These are phyloP conservation scores for Penicillium rolfsii DNA, from an alignment of 2,329 filamentous ascomycete species.

Conservation along the genomic window DNA sequence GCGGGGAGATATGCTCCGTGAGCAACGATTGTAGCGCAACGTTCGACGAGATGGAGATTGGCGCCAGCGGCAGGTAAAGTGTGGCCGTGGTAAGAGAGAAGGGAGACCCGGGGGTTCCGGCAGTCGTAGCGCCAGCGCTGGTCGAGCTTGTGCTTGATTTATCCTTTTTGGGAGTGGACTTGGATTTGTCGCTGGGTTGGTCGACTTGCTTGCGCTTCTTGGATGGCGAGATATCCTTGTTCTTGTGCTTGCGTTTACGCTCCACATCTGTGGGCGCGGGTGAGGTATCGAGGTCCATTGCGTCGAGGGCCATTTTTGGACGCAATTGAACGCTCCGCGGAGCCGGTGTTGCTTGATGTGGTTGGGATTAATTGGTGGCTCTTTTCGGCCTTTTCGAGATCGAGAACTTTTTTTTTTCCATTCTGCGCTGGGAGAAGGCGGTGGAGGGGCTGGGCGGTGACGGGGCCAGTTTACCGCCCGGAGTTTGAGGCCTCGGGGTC, in stretches of 20 bases:
- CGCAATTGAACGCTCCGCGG: slow-evolving; percentile 29
- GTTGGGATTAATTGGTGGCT: slow-evolving; percentile 17
- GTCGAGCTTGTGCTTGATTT: slow-evolving; percentile 22
- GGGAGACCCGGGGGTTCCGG: slow-evolving; percentile 58
- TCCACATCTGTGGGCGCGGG: slow-evolving; percentile 28
- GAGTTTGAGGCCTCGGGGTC: slow-evolving; percentile 3
- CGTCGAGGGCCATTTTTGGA: slow-evolving; percentile 42
- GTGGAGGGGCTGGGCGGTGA: slow-evolving; percentile 33
- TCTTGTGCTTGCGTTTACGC: slow-evolving; percentile 51
- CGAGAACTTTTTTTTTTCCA: slow-evolving; percentile 39
- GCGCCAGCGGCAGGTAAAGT: slow-evolving; percentile 66
- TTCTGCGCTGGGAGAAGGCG: slow-evolving; percentile 33
- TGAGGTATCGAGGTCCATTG: slow-evolving; percentile 45
- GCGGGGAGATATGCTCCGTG: slow-evolving; percentile 64
- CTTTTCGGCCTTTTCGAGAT: slow-evolving; percentile 20
- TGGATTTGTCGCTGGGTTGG: slow-evolving; percentile 17
- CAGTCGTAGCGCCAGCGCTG: slow-evolving; percentile 1
- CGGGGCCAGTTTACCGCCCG: slow-evolving; percentile 6
- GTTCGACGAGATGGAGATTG: slow-evolving; percentile 56
- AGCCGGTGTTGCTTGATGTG: slow-evolving; percentile 18
- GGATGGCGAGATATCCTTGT: slow-evolving; percentile 49
- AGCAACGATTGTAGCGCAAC: slow-evolving; percentile 61
- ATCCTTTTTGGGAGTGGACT: slow-evolving; percentile 1
- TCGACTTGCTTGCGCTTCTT: slow-evolving; percentile 48
- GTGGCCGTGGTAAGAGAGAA: slow-evolving; percentile 80